Percentiles rank a stretch among this genome's conserved stretches.
Evolutionary conservation across 2,329 filamentous ascomycete genomes (phyloP).

Genomic region (Cadophora luteo-olivacea): DNA sequence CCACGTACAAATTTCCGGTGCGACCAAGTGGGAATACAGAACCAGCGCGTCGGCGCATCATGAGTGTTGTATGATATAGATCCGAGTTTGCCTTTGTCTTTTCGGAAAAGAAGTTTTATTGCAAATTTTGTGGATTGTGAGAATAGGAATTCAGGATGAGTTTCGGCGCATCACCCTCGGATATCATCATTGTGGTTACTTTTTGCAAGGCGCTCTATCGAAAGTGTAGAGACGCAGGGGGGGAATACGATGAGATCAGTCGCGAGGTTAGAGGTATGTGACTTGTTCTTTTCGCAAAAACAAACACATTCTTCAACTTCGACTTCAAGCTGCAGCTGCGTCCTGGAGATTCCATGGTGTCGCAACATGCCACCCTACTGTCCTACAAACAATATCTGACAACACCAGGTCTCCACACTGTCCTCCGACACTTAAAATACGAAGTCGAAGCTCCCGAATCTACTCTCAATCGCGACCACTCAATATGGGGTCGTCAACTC

Average conservation of each 20-base stretch:
- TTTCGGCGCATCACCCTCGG: constrained; percentile 42
- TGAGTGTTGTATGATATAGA: constrained; percentile 8
- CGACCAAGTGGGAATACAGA: constrained; percentile 6
- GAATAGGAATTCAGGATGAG: constrained; percentile 35
- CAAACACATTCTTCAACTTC: neutral
- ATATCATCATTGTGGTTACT: constrained; percentile 62
- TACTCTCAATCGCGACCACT: constrained; percentile 54
- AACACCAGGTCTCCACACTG: constrained; percentile 55
- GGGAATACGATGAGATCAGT: constrained; percentile 57
- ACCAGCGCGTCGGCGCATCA: neutral
- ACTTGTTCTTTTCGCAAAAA: neutral
- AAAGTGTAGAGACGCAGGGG: constrained; percentile 56
- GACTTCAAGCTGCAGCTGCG: neutral
- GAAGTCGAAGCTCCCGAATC: constrained; percentile 65
- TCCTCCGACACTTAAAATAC: constrained; percentile 62
- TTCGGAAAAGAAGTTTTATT: neutral
- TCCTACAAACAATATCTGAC: constrained; percentile 12
- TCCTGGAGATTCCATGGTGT: neutral
- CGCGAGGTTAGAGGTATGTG: constrained; percentile 52
- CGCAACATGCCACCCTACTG: neutral
- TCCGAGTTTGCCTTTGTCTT: neutral
- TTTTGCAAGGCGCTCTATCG: constrained; percentile 62
- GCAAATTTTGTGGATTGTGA: neutral
- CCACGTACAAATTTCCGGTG: neutral
- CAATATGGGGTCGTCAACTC: constrained; percentile 57